These are phyloP conservation scores for Epichloe bromicola DNA, from an alignment of 2,329 filamentous ascomycete species.

Conservation along the genomic window DNA sequence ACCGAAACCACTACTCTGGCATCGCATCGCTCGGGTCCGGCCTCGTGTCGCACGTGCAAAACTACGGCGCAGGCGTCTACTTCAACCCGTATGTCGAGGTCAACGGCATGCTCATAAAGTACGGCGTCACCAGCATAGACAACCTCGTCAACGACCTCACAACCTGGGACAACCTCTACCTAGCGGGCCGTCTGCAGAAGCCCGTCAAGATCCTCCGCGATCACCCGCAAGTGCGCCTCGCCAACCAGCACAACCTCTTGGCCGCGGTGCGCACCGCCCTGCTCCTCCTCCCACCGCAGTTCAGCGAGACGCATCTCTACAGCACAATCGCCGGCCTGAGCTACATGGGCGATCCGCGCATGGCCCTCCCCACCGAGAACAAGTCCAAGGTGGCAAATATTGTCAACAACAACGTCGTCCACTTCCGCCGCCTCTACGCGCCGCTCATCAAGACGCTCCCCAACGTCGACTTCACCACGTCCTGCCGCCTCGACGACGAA, in stretches of 20 bases:
- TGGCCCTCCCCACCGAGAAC: constrained; percentile 82
- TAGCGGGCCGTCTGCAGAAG: constrained; percentile 93
- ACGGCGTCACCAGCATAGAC: constrained; percentile 89
- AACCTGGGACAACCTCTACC: constrained; percentile 87
- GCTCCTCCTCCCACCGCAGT: constrained; percentile 68
- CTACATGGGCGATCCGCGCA: constrained; percentile 93
- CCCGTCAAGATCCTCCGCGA: constrained; percentile 96
- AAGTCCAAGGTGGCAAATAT: constrained; percentile 90
- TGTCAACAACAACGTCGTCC: constrained; percentile 76
- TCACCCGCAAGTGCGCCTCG: constrained; percentile 79
- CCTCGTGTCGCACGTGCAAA: constrained; percentile 73
- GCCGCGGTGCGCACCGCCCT: constrained; percentile 84
- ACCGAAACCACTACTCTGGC: constrained; percentile 84
- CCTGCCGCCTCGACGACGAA: constrained; percentile 25
- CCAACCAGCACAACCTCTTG: constrained; percentile 91
- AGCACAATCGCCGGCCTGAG: constrained; percentile 83
- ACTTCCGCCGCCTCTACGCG: constrained; percentile 84
- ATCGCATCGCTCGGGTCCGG: constrained; percentile 75
- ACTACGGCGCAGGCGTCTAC: constrained; percentile 90
- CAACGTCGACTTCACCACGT: constrained; percentile 65
- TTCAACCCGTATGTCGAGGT: constrained; percentile 94
- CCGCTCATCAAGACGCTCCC: constrained; percentile 82
- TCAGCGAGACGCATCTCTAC: constrained; percentile 81
- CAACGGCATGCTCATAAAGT: constrained; percentile 94
- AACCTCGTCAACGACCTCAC: constrained; percentile 77